These are phyloP conservation scores for Ambispora gerdemannii DNA, from an alignment of 192 early-diverging fungal species.

Conservation along the genomic window DNA sequence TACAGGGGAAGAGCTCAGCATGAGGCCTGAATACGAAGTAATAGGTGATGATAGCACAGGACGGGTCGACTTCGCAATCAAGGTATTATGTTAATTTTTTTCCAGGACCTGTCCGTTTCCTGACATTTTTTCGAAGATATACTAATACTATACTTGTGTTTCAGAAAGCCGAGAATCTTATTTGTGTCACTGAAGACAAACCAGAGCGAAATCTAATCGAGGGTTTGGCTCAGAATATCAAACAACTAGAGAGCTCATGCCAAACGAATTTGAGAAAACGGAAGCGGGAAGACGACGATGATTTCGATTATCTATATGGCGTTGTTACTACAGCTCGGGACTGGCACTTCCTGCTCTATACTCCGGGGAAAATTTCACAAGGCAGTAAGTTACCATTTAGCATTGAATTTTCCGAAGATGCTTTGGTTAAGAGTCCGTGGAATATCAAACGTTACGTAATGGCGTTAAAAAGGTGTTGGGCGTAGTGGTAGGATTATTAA, in stretches of 20 bases:
- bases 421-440: no score
- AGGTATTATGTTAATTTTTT: constrained; percentile 13
- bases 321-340: constrained; percentile 15
- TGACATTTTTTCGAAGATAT: constrained; percentile 15
- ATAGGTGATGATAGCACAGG: constrained; percentile 1
- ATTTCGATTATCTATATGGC: constrained; percentile 12
- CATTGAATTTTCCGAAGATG: no score
- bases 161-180: constrained; percentile 16
- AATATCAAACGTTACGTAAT: no score
- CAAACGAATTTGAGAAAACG: constrained; percentile 15
- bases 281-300: constrained; percentile 14
- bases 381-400: no score
- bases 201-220: no score
- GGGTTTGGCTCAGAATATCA: no score
- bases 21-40: neutral
- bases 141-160: constrained; percentile 11
- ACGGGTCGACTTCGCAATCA: neutral
- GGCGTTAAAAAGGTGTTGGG: no score
- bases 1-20: neutral
- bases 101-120: constrained; percentile 11
- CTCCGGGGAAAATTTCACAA: constrained; percentile 9
- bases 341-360: constrained; percentile 8
- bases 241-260: no score
- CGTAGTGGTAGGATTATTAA: no score
- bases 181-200: constrained; percentile 7